Evolutionary conservation across 345 rosid species (phyloP), one percentile per base, ranked within the genome.

Genomic region (Arabis hirsuta): DNA sequence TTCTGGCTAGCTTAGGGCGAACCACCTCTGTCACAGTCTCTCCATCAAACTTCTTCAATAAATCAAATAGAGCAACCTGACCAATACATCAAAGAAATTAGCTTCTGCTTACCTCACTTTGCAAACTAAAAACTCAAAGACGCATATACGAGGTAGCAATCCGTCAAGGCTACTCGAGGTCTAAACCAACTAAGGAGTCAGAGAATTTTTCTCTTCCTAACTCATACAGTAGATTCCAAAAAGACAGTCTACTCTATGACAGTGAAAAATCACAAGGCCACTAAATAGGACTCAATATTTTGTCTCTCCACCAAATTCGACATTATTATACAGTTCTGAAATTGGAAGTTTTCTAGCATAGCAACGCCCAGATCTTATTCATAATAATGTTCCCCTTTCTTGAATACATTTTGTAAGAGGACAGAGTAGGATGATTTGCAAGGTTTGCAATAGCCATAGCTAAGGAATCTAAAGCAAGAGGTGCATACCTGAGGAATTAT

Each of bases 41-140:
- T 69, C 99, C 98, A 80, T 92, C 99, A 79, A 86, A 92, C 81
- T 95, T 95, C 90, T 95, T 91, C 78, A 95, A 74, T 66, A 92
- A 81, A 77, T 89, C 90, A 55, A 90, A 90, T 61, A 95, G 78
- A 74, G 97, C 96, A 76, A 95, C 96, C 99, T 95, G 79, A 55
- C 51, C 55, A 68, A 65, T 76, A 57, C 43, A 64, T 64, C 27
- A 47, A 52, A 67, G 3, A 47, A 12, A 61, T 73, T 47, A 78
- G 70, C 48, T 46, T 20, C 60, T 48, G 47, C 54, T 57, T 12
- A 60, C 13, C 61, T 41, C 29, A 48, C 22, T 50, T 66, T 19
- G 13, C 44, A 19, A 66, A 20, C 14, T 68, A 39, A 6, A 12
- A 7, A 29, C 42, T 22, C 20, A 51, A 5, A 58, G 8, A 74